These are phyloP conservation scores for Oidium heveae DNA, from an alignment of 2,329 filamentous ascomycete genomes.

Conservation along the genomic window DNA sequence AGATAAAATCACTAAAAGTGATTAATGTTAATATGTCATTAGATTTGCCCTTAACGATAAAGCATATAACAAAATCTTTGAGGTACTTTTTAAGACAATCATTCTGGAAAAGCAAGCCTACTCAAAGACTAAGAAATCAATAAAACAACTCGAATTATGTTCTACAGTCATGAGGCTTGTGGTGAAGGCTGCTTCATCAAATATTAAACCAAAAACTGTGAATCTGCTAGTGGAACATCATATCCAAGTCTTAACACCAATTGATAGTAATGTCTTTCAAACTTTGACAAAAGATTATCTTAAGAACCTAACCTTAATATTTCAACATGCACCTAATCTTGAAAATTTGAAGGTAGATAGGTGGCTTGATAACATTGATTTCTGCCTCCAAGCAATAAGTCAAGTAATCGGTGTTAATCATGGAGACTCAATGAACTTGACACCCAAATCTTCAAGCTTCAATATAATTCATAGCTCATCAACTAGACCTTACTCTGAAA, in stretches of 20 bases:
- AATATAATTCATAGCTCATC: constrained; percentile 4
- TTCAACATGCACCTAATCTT: constrained; percentile 50
- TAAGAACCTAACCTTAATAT: constrained; percentile 43
- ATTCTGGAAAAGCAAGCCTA: constrained; percentile 41
- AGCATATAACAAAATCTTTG: constrained; percentile 58
- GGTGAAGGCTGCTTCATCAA: constrained; percentile 40
- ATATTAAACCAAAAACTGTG: constrained; percentile 53
- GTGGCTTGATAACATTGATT: constrained; percentile 12
- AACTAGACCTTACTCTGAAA: constrained; percentile 7
- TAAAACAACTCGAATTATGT: constrained; percentile 37
- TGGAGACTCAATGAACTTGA: constrained; percentile 3
- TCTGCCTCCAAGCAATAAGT: constrained; percentile 40
- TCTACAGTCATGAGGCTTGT: constrained; percentile 47
- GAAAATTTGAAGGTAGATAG: constrained; percentile 45
- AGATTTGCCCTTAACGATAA: constrained; percentile 36
- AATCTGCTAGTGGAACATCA: constrained; percentile 61
- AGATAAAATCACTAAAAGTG: background rate
- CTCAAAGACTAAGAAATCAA: constrained; percentile 27
- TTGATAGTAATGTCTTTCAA: constrained; percentile 31
- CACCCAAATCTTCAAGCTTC: constrained; percentile 6
- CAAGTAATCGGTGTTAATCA: constrained; percentile 17
- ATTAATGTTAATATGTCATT: constrained; percentile 4
- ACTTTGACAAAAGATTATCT: constrained; percentile 54
- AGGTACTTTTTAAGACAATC: constrained; percentile 48
- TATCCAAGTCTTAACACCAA: constrained; percentile 40